A percentile compares a stretch with the other conserved stretches of the same genome.
phyloP scores from a whole-genome alignment of 768 basidiomycete genomes.

The Xerocomus spinulosus region DNA sequence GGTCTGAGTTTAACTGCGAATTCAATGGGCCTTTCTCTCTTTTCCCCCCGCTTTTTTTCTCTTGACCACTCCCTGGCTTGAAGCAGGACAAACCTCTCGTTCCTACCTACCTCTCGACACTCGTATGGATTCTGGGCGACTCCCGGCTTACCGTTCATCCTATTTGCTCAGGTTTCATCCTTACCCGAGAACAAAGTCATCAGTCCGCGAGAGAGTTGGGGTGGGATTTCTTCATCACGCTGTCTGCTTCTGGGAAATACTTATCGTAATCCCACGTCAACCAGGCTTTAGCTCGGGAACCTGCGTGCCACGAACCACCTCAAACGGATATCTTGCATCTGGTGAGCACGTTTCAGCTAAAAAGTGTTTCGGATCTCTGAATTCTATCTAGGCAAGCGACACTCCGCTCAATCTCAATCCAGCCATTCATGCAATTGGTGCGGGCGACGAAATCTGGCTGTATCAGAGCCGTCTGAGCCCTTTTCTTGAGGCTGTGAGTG shows the following conservation, averaged over 20 bases:
- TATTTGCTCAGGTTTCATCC: slow-evolving; percentile 28
- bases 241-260: slow-evolving; percentile 5
- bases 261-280: slow-evolving; percentile 1
- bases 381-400: slow-evolving; percentile 10
- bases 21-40: slow-evolving; percentile 2
- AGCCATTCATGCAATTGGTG: slow-evolving; percentile 5
- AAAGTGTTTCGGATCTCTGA: neutral
- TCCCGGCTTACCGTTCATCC: slow-evolving; percentile 28
- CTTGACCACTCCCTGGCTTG: slow-evolving; percentile 2
- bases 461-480: slow-evolving; percentile 13
- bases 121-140: slow-evolving; percentile 13
- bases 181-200: slow-evolving; percentile 23
- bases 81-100: neutral
- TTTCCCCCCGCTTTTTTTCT: neutral
- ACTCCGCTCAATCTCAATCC: neutral
- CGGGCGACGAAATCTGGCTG: neutral
- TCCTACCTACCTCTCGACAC: neutral
- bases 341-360: slow-evolving; percentile 6
- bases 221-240: slow-evolving; percentile 12
- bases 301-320: neutral
- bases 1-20: slow-evolving; percentile 18
- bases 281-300: slow-evolving; percentile 12
- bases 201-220: slow-evolving; percentile 23
- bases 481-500: slow-evolving; percentile 21
- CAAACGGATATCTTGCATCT: neutral